Evolutionary conservation across 1,284 basidiomycete genomes (phyloP), one percentile per base, ranked within the genome.

Genomic region (Ceratobasidium sp.): DNA sequence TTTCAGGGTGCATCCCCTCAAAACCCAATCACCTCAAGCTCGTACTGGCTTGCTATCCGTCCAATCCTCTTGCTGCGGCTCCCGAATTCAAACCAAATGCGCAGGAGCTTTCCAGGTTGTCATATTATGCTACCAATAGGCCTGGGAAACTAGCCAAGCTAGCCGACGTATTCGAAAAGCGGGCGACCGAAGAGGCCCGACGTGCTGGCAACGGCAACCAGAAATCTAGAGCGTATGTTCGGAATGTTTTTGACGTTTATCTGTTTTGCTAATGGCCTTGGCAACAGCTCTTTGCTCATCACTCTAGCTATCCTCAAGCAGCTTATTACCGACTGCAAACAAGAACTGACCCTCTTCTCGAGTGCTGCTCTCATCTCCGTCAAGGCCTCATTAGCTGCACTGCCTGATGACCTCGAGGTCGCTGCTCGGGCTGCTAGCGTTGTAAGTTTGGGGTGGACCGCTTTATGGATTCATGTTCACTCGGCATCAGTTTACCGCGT

Each of bases 111-210:
- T 95, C 94, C 72, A 90, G 92, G 59, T 86, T 99, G 76, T 94
- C 94, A 4, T 98, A 98, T 83, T 96, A 95, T 85, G 95, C 93
- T 11, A 90, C 91, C 13, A 95, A 96, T 82, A 90, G 92, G 79
- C 94, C 96, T 0, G 91, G 92, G 41, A 97, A 98, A 83, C 87
- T 98, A 29, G 87, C 90, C 75, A 97, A 97, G 81, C 87, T 98
- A 39, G 91, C 91, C 16, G 86, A 86, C 72, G 94, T 96, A 81
- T 85, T 99, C 63, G 92, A 96, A 81, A 93, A 91, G 80, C 87
- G 92, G 76, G 86, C 93, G 1, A 86, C 83, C 74, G 81, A 85
- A 63, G 94, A 98, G 80, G 88, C 89, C 75, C 82, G 82, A 77
- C 92, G 89, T 80, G 89, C 90, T 0, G 88, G 86, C 76, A 86